phyloP scores from a whole-genome alignment of 1,139 yeast genomes.

The Scheffersomyces stambukii region DNA sequence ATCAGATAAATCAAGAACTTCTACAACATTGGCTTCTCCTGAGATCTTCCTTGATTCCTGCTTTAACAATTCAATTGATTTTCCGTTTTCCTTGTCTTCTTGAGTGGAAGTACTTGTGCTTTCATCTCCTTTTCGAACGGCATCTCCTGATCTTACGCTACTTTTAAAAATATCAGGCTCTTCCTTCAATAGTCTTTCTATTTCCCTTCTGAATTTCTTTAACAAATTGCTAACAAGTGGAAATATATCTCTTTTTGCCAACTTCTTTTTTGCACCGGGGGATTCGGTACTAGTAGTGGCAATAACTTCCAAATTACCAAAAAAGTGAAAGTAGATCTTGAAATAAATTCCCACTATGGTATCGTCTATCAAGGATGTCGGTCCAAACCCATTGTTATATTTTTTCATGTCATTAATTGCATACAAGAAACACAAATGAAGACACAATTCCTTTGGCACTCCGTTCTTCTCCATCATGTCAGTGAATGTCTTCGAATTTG shows the following conservation, averaged over 20 bases:
- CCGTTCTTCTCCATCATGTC: slow-evolving; percentile 26
- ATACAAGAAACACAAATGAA: slow-evolving; percentile 40
- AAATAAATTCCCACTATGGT: slow-evolving; percentile 62
- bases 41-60: not conserved
- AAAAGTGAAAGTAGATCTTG: slow-evolving; percentile 36
- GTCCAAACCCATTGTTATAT: slow-evolving; percentile 76
- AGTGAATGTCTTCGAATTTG: slow-evolving; percentile 33
- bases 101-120: not conserved
- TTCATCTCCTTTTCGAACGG: slow-evolving; percentile 1
- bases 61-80: too few relatives aligned
- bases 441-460: slow-evolving; percentile 24
- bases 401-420: slow-evolving; percentile 64
- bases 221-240: slow-evolving; percentile 38
- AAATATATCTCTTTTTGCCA: slow-evolving; percentile 43
- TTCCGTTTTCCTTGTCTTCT: not conserved
- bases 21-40: too few relatives aligned
- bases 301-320: slow-evolving; percentile 7
- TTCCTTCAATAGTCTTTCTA: slow-evolving; percentile 28
- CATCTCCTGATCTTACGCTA: slow-evolving; percentile 1
- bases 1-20: too few relatives aligned
- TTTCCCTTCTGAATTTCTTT: slow-evolving; percentile 22
- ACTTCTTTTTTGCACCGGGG: slow-evolving; percentile 35
- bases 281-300: slow-evolving; percentile 15
- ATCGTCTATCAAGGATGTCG: slow-evolving; percentile 76
- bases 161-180: slow-evolving; percentile 27